Percentiles rank a stretch among this genome's conserved stretches.
These are phyloP conservation scores for Sclerotinia spermophila DNA, from an alignment of 2,329 filamentous ascomycete genomes.

Conservation along the genomic window DNA sequence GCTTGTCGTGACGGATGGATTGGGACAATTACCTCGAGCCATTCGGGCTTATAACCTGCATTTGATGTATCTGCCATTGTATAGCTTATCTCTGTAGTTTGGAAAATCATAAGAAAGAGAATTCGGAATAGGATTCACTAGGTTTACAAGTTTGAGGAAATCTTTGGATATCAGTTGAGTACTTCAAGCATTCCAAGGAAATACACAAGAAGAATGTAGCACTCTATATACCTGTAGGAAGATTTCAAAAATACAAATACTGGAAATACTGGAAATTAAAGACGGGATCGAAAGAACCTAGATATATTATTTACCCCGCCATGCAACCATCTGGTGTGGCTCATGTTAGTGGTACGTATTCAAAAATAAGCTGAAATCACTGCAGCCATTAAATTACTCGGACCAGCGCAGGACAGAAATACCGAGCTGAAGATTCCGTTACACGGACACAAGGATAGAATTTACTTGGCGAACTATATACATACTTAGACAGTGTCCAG, in stretches of 20 bases:
- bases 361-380: background rate
- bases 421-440: background rate
- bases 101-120: no score
- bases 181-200: background rate
- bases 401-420: background rate
- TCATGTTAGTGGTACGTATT: background rate
- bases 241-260: background rate
- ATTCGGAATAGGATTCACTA: no score
- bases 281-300: background rate
- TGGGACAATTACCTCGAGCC: conserved; percentile 28
- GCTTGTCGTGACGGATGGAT: background rate
- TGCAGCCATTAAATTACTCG: background rate
- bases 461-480: background rate
- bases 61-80: conserved; percentile 9
- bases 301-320: background rate
- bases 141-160: background rate
- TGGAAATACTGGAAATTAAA: background rate
- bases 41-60: conserved; percentile 26
- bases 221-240: background rate
- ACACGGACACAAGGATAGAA: background rate
- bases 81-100: background rate
- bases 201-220: background rate
- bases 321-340: no score
- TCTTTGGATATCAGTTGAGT: background rate
- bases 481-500: background rate